Base-by-base conservation (phyloP, 1,139 yeast species). In the Candida sojae region DNA sequence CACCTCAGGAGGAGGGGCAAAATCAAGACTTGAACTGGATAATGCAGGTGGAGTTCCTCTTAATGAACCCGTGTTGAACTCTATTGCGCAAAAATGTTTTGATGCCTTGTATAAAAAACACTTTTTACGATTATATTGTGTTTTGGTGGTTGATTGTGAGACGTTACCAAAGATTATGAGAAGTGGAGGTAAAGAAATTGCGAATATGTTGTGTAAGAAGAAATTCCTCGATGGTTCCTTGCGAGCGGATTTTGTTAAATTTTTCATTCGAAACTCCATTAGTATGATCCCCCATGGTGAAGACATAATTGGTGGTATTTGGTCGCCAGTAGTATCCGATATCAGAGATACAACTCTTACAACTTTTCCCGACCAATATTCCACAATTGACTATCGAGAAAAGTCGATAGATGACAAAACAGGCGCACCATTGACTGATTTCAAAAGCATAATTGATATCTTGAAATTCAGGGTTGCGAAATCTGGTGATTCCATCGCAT, bases 151-250 rank as follows among this genome's bases (percentile, higher is more conserved):
- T 1, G 87, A 91, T 35, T 85, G 90, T 34, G 91, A 89, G 53
- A 77, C 92, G 0, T 73, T 95, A 34, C 97, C 99, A 1, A 80
- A 96, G 60, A 86, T 89, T 26, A 75, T 84, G 63, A 73, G 95
- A 59, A 84, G 90, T 66, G 97, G 97, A 6, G 84, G 96, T 10
- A 75, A 86, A 31, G 99, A 95, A 59, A 88, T 93, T 56, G 98
- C 99, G 2, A 93, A 92, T 57, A 89, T 92, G 84, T 76, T 95
- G 44, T 92, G 97, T 57, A 90, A 92, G 54, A 83, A 88, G 57
- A 79, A 82, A 55, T 91, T 91, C 60, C 75, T 86, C 43, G 87
- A 84, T 55, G 98, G 98, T 1, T 74, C 80, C 9, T 70, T 93
- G 33, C 79, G 82, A 30, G 87, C 96, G 0, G 86, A 83, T 37